These are phyloP conservation scores for Arabidopsis thaliana DNA, from an alignment of 345 rosid genomes.

Conservation along the genomic window DNA sequence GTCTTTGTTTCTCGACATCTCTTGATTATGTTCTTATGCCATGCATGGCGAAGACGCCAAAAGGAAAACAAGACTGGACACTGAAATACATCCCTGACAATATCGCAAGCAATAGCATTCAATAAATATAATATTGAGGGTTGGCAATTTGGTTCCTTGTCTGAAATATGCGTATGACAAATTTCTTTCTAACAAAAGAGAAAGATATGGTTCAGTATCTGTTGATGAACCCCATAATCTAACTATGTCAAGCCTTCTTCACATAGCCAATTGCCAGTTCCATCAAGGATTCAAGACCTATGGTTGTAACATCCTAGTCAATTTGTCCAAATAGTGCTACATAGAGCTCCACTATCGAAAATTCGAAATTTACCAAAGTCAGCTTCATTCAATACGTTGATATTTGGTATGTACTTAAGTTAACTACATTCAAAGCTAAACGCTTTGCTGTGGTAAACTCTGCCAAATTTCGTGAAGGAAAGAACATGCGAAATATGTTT, in stretches of 20 bases:
- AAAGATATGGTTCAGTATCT: conserved; percentile 11
- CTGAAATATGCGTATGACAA: neutral
- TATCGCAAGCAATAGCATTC: conserved; percentile 33
- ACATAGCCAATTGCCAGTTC: neutral
- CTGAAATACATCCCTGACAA: conserved; percentile 90
- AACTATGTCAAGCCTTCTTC: conserved; percentile 17
- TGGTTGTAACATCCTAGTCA: neutral
- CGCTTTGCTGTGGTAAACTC: neutral
- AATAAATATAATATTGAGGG: neutral
- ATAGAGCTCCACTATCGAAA: conserved; percentile 4
- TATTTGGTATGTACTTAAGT: conserved; percentile 13
- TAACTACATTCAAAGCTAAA: conserved; percentile 1
- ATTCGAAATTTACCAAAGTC: conserved; percentile 5
- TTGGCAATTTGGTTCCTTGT: conserved; percentile 13
- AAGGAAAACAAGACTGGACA: conserved; percentile 80
- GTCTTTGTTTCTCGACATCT: conserved; percentile 69
- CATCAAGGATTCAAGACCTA: conserved; percentile 10
- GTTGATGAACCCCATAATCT: neutral
- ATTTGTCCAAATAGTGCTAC: neutral
- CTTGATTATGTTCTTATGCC: conserved; percentile 90
- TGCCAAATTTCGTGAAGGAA: neutral
- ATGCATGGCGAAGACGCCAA: conserved; percentile 87
- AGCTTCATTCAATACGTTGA: neutral
- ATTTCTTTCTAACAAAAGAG: conserved; percentile 8
- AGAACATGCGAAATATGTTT: neutral